These are phyloP conservation scores for Fusarium udum DNA, from an alignment of 2,329 filamentous ascomycete species.

Conservation along the genomic window DNA sequence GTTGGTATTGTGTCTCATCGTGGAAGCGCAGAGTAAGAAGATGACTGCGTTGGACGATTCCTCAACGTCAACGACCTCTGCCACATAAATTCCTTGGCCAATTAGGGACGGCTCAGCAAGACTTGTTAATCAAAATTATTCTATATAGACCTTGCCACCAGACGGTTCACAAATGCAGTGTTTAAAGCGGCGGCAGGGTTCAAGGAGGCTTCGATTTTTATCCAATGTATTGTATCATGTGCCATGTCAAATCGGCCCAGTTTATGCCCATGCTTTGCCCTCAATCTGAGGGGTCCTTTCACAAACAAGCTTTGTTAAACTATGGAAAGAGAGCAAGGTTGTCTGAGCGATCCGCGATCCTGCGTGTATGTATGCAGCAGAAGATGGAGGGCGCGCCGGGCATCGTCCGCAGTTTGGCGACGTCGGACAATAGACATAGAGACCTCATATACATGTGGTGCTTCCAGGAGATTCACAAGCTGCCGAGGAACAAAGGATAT, in stretches of 20 bases:
- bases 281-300: slow-evolving; percentile 1
- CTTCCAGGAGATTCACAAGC: slow-evolving; percentile 37
- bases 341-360: not conserved
- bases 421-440: slow-evolving; percentile 24
- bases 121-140: not conserved
- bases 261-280: not conserved
- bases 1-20: not conserved
- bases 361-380: slow-evolving; percentile 22
- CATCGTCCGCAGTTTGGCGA: slow-evolving; percentile 27
- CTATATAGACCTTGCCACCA: not conserved
- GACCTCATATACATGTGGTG: slow-evolving; percentile 24
- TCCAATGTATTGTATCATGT: slow-evolving; percentile 13
- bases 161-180: not conserved
- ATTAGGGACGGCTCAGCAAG: not conserved
- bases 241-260: slow-evolving; percentile 20
- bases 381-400: slow-evolving; percentile 26
- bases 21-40: not conserved
- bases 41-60: not conserved
- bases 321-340: slow-evolving; percentile 4
- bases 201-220: slow-evolving; percentile 7
- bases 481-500: slow-evolving; percentile 38
- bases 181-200: slow-evolving; percentile 18
- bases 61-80: not conserved
- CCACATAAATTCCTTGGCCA: not conserved
- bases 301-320: slow-evolving; percentile 24